Evolutionary conservation across 1,139 yeast species (phyloP), one percentile per base, ranked within the genome.

Genomic region (Debaryomyces psychrophilus): DNA sequence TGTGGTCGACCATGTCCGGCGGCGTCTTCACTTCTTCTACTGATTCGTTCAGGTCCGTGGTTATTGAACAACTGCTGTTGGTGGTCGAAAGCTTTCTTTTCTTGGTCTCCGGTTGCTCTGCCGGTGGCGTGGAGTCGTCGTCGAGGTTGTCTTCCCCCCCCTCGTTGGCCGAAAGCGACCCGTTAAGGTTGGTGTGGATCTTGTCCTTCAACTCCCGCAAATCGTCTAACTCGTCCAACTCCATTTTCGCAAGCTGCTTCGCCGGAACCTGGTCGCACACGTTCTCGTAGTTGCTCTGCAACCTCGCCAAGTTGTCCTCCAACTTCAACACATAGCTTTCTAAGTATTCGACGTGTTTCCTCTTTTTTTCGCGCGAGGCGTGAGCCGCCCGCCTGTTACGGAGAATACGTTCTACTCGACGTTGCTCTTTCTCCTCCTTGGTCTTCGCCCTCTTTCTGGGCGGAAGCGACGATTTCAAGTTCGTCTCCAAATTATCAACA

Each of bases 301-400:
- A 54, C 26, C 49, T 52, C 6, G 53, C 48, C 50, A 70, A 54
- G 59, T 73, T 73, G 36, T 55, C 57, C 55, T 81, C 85, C 56
- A 83, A 65, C 44, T 72, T 70, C 36, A 70, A 62, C 34, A 82
- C 85, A 54, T 82, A 82, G 27, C 75, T 67, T 70, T 93, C 98
- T 57, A 93, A 77, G 55, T 83, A 84, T 66, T 90, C 96, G 50
- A 93, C 87, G 64, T 92, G 96, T 63, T 85, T 83, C 62, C 98
- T 82, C 80, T 93, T 93, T 82, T 92, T 92, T 64, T 93, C 99
- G 55, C 99, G 82, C 27, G 96, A 88, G 41, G 96, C 96, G 65
- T 93, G 98, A 39, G 99, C 99, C 20, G 99, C 98, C 63, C 93
- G 87, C 60, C 99, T 82, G 67, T 93, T 93, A 63, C 99, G 81